phyloP scores from a whole-genome alignment of 805 yeast species.

The Tetrapisispora arboricola region DNA sequence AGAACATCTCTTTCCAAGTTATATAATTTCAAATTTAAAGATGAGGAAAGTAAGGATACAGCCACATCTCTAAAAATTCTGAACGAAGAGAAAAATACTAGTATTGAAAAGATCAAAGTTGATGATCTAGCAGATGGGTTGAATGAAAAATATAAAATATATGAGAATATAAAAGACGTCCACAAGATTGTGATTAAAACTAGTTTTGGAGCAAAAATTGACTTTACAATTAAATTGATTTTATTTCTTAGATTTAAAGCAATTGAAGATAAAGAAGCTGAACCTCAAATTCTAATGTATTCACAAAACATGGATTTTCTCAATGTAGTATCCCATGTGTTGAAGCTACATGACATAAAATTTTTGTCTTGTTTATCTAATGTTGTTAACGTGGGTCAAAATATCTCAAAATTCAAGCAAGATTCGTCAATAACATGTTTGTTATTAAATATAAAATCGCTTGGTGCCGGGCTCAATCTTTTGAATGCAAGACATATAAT shows the following conservation, averaged over 20 bases:
- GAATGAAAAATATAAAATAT: constrained; percentile 17
- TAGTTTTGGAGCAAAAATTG: constrained; percentile 78
- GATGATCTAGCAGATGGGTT: too few relatives aligned
- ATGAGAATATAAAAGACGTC: constrained; percentile 35
- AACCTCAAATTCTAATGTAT: constrained; percentile 73
- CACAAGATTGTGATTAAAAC: constrained; percentile 33
- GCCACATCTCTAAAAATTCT: too few relatives aligned
- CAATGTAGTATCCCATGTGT: constrained; percentile 53
- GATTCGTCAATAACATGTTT: constrained; percentile 67
- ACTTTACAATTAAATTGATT: constrained; percentile 66
- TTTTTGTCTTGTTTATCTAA: constrained; percentile 37
- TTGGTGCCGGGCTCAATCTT: constrained; percentile 84
- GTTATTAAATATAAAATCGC: constrained; percentile 71
- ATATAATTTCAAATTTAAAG: constrained; percentile 52
- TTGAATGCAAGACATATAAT: constrained; percentile 90
- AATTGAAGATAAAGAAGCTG: constrained; percentile 21
- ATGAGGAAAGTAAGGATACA: constrained; percentile 6
- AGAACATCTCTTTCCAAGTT: constrained; percentile 40
- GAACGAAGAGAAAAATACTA: too few relatives aligned
- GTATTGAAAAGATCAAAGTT: too few relatives aligned
- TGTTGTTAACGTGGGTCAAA: constrained; percentile 11
- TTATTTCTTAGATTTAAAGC: constrained; percentile 50
- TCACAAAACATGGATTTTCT: constrained; percentile 84
- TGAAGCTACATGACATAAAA: constrained; percentile 46
- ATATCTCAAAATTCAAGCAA: constrained; percentile 46